Evolutionary conservation across 1,139 yeast genomes (phyloP).

Genomic region (Yamadazyma pseudoaaseri): DNA sequence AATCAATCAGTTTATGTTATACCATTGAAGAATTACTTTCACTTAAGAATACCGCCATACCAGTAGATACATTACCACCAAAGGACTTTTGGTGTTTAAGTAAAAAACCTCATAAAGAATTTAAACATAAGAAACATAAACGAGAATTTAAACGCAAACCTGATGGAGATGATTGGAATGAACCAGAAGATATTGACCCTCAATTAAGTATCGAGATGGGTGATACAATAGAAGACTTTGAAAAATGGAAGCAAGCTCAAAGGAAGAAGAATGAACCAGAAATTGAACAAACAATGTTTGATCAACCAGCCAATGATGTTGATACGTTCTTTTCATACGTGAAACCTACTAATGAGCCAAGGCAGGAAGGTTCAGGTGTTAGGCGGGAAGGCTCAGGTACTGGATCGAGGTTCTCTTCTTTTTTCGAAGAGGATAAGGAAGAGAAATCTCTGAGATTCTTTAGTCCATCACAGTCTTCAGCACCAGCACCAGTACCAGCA

Average conservation of each 20-base stretch:
- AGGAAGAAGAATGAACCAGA: conserved; percentile 42
- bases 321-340: conserved; percentile 54
- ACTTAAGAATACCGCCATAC: conserved; percentile 37
- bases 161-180: conserved; percentile 47
- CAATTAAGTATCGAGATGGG: conserved; percentile 44
- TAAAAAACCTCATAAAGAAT: conserved; percentile 8
- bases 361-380: conserved; percentile 8
- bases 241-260: conserved; percentile 53
- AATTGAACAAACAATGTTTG: conserved; percentile 15
- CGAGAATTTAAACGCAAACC: conserved; percentile 11
- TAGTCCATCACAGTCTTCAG: no score
- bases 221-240: conserved; percentile 68
- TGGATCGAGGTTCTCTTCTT: conserved; percentile 50
- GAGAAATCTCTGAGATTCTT: not conserved
- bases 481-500: no score
- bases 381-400: conserved; percentile 9
- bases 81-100: conserved; percentile 41
- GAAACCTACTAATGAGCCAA: conserved; percentile 25
- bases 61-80: conserved; percentile 36
- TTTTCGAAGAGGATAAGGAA: conserved; percentile 24
- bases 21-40: conserved; percentile 34
- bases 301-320: conserved; percentile 41
- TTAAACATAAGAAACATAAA: conserved; percentile 5
- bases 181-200: conserved; percentile 30
- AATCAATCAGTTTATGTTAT: conserved; percentile 27